Conservation (phyloP, 208 protist species). For the Trypanosoma melophagium region DNA sequence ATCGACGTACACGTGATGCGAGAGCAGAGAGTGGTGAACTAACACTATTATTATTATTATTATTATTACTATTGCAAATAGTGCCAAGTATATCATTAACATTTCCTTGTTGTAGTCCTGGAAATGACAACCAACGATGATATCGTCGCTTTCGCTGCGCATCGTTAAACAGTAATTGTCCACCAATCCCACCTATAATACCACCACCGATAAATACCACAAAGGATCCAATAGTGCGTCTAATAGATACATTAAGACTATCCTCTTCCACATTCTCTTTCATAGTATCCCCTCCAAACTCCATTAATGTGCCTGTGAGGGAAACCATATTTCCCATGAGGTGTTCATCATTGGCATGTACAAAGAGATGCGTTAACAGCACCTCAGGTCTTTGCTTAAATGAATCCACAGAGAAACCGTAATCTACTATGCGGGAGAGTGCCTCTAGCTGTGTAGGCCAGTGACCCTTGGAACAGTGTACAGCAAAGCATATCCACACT, state of each 20-base stretch:
- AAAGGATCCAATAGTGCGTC: constrained; percentile 39
- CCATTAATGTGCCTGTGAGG: constrained; percentile 43
- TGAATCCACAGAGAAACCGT: constrained; percentile 47
- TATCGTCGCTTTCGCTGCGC: constrained; percentile 26
- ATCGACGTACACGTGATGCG: constrained; percentile 7
- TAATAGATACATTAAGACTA: constrained; percentile 1
- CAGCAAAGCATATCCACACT: constrained; percentile 45
- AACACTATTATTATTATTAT: too few relatives aligned
- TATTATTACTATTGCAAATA: not conserved
- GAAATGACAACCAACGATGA: not conserved
- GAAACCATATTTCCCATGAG: constrained; percentile 46
- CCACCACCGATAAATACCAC: constrained; percentile 51
- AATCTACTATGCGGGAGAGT: constrained; percentile 33
- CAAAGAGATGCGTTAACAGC: constrained; percentile 61
- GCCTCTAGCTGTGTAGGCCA: constrained; percentile 52
- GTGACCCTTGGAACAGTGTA: constrained; percentile 40
- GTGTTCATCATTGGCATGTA: constrained; percentile 56
- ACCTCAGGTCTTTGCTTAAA: constrained; percentile 33
- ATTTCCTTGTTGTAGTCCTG: not conserved
- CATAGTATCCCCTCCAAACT: constrained; percentile 46
- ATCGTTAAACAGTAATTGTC: constrained; percentile 60
- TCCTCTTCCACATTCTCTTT: constrained; percentile 28
- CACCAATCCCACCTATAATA: constrained; percentile 51
- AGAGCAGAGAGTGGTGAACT: not conserved
- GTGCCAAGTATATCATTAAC: not conserved